These are phyloP conservation scores for Pseudohalonectria lignicola DNA, from an alignment of 2,329 filamentous ascomycete species.

Conservation along the genomic window DNA sequence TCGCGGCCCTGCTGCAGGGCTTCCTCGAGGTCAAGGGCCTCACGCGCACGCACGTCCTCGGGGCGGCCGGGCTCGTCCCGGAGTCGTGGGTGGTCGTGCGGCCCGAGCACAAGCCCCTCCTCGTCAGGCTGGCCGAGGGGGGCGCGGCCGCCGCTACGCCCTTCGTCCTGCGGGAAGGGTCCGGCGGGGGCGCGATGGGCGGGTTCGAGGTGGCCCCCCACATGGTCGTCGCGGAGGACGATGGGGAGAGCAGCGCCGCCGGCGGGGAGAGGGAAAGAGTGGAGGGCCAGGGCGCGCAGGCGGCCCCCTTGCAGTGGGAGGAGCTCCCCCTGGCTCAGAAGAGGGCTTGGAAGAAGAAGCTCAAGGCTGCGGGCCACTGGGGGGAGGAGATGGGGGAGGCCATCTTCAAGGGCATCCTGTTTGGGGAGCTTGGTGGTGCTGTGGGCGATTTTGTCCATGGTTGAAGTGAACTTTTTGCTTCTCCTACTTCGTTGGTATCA, in stretches of 20 bases:
- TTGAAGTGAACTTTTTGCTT: no score
- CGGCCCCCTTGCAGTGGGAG: constrained; percentile 53
- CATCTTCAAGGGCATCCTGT: constrained; percentile 67
- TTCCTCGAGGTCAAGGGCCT: constrained; percentile 53
- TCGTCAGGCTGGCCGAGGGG: constrained; percentile 1
- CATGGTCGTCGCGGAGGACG: constrained; percentile 8
- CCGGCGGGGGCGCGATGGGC: constrained; percentile 6
- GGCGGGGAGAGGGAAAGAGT: no score
- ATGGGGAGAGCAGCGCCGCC: constrained; percentile 7
- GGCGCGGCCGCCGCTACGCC: constrained; percentile 1
- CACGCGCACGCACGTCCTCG: constrained; percentile 40
- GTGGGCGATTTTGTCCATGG: constrained; percentile 39
- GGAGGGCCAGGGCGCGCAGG: constrained; percentile 36
- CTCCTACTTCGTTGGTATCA: no score
- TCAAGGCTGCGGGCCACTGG: constrained; percentile 67
- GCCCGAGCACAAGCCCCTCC: background rate
- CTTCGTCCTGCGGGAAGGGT: constrained; percentile 12
- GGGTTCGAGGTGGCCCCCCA: constrained; percentile 2
- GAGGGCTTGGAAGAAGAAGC: constrained; percentile 55
- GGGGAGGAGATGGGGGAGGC: constrained; percentile 66
- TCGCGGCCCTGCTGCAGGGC: constrained; percentile 52
- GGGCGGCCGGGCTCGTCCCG: constrained; percentile 45
- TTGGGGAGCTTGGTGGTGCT: constrained; percentile 57
- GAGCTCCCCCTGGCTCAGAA: constrained; percentile 54
- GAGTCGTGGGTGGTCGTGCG: constrained; percentile 15